Evolutionary conservation across 768 basidiomycete species (phyloP), one percentile per base, ranked within the genome.

Genomic region (Polyporus arcularius): DNA sequence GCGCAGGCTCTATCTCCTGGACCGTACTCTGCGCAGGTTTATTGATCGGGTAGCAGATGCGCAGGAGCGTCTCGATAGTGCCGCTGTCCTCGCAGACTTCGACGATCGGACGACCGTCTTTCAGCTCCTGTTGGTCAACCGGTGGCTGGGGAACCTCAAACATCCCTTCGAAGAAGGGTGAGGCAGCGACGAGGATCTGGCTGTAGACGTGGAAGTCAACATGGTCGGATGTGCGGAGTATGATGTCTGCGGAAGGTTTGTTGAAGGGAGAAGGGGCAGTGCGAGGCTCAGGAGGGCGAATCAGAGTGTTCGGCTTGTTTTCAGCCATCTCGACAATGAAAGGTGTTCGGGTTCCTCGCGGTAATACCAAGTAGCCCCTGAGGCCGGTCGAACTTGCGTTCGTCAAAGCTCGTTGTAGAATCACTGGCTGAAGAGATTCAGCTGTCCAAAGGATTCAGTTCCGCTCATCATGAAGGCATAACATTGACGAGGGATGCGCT

Each of bases 91-190:
- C 64, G 40, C 18, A 16, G 48, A 67, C 7, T 2, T 40, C n/a
- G 48, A 65, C 42, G 43, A 49, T 42, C 10, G 53, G 59, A 26
- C 48, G 30, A 18, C 42, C 55, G 46, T 40, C 10, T n/a, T 18
- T 26, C 42, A 49, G 35, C 40, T 18, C 16, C 32, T 57, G 16
- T 30, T 53, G 40, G 6, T 50, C 53, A 7, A 48, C 15, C 12
- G 42, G 26, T 1, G 82, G 77, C 40, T 74, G 72, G 31, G 83
- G 84, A 39, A 86, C 71, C 8, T 77, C 75, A 64, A 87, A 82
- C 73, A 84, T 79, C 61, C 78, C 76, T 55, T 74, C 74, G 65
- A 86, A 87, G 68, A 86, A 80, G 4, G 84, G 77, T 14, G 85
- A 87, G 1, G 84, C 79, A 35, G 83, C 71, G n/a, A 82, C 77